A percentile compares a stretch with the other conserved stretches of the same genome.
phyloP scores from a whole-genome alignment of 1,284 basidiomycete species.

The Farysia itapuensis region DNA sequence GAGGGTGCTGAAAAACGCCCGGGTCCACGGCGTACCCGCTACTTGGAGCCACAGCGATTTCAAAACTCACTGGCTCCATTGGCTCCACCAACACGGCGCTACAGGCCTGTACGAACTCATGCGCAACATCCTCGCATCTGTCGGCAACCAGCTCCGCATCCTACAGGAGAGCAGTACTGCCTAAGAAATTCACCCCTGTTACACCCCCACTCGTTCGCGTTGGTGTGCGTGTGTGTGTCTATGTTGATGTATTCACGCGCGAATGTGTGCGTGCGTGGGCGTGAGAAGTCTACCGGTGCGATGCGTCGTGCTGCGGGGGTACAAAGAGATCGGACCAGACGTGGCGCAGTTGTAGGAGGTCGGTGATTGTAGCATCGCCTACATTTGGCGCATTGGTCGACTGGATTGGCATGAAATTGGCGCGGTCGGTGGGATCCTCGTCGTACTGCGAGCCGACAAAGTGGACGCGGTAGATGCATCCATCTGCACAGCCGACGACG shows the following conservation, averaged over 20 bases:
- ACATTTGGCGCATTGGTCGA: conserved; percentile 1
- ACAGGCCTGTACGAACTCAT: conserved; percentile 29
- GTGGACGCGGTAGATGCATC: conserved; percentile 45
- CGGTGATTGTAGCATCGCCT: conserved; percentile 40
- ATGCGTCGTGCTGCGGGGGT: too few relatives aligned
- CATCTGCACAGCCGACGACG: conserved; percentile 49
- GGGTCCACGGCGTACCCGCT: conserved; percentile 13
- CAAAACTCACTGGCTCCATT: conserved; percentile 26
- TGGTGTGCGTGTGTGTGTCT: too few relatives aligned
- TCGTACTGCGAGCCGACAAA: conserved; percentile 44
- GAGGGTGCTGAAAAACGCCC: conserved; percentile 11
- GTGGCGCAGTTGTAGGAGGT: conserved; percentile 35
- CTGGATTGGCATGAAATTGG: neutral
- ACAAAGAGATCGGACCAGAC: conserved; percentile 52
- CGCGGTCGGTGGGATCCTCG: neutral
- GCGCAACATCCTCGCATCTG: conserved; percentile 20
- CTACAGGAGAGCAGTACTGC: conserved; percentile 2
- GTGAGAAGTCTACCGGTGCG: too few relatives aligned
- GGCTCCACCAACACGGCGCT: conserved; percentile 22
- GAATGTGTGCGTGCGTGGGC: too few relatives aligned
- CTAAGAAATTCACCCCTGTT: too few relatives aligned
- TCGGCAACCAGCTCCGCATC: conserved; percentile 17
- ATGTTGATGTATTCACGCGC: too few relatives aligned
- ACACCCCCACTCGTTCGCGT: too few relatives aligned
- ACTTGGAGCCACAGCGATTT: conserved; percentile 29